These are phyloP conservation scores for Fusarium stilboides DNA, from an alignment of 2,329 filamentous ascomycete species.

Conservation along the genomic window DNA sequence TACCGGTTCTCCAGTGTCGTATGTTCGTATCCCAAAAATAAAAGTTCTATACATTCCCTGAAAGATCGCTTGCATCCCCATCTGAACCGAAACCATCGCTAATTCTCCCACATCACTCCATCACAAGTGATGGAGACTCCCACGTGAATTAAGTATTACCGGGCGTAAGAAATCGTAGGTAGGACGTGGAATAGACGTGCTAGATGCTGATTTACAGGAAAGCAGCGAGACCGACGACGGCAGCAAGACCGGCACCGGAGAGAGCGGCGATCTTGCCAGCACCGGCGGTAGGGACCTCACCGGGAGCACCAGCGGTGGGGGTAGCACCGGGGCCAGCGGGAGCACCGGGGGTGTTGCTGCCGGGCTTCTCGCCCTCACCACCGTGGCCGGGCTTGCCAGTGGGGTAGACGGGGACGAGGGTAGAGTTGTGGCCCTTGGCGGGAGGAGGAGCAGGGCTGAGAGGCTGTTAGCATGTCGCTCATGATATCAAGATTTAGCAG, in stretches of 20 bases:
- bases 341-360: slow-evolving; percentile 6
- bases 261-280: slow-evolving; percentile 70
- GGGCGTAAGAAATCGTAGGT: slow-evolving; percentile 60
- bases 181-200: slow-evolving; percentile 56
- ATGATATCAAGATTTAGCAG: slow-evolving; percentile 11
- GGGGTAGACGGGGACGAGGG: slow-evolving; percentile 44
- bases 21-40: slow-evolving; percentile 55
- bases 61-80: slow-evolving; percentile 47
- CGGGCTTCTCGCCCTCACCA: slow-evolving; percentile 21
- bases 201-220: slow-evolving; percentile 68
- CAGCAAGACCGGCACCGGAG: slow-evolving; percentile 72
- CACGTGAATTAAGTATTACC: slow-evolving; percentile 59
- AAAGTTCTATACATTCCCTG: slow-evolving; percentile 56
- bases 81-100: slow-evolving; percentile 50
- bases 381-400: slow-evolving; percentile 36
- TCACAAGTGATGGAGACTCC: slow-evolving; percentile 57
- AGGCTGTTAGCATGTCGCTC: slow-evolving; percentile 34
- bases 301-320: slow-evolving; percentile 51
- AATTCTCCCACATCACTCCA: slow-evolving; percentile 52
- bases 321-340: slow-evolving; percentile 47
- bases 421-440: slow-evolving; percentile 55
- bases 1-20: slow-evolving; percentile 53
- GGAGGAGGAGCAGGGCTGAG: slow-evolving; percentile 51
- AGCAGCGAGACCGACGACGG: slow-evolving; percentile 72
- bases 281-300: slow-evolving; percentile 65